Conservation (phyloP, 2,329 filamentous ascomycete species). For the Septoria linicola region DNA sequence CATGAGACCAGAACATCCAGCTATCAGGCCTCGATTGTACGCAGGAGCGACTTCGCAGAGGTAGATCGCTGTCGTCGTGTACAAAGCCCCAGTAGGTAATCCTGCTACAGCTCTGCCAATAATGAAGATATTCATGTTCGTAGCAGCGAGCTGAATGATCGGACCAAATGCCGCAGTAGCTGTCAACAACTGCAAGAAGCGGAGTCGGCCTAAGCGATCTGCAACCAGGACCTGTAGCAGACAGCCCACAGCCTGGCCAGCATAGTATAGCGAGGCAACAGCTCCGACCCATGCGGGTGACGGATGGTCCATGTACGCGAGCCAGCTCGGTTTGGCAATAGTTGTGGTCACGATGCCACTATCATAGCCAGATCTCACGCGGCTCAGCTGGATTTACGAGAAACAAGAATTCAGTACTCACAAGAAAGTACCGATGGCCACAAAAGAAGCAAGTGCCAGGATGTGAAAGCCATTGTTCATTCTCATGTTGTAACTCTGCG, state of each 20-base stretch:
- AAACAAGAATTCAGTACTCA: background rate
- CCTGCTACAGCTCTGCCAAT: conserved; percentile 27
- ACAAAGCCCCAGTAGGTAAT: conserved; percentile 22
- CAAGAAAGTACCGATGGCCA: conserved; percentile 15
- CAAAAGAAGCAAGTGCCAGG: conserved; percentile 9
- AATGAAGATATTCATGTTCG: conserved; percentile 40
- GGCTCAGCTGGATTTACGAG: background rate
- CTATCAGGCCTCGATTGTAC: conserved; percentile 49
- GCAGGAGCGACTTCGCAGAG: conserved; percentile 53
- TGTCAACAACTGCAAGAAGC: conserved; percentile 44
- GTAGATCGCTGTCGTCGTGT: conserved; percentile 53
- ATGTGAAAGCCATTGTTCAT: too few species aligned
- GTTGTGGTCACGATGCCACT: conserved; percentile 61
- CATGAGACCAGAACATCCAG: conserved; percentile 48
- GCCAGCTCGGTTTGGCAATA: conserved; percentile 59
- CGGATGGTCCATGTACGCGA: conserved; percentile 57
- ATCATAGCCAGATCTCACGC: conserved; percentile 52
- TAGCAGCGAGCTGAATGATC: conserved; percentile 52
- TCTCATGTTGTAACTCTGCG: too few species aligned
- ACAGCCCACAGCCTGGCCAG: conserved; percentile 56
- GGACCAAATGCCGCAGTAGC: conserved; percentile 54
- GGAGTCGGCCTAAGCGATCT: conserved; percentile 43
- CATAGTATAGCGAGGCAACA: conserved; percentile 56
- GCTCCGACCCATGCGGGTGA: conserved; percentile 55
- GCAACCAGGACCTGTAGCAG: conserved; percentile 50